Base-by-base conservation (phyloP, 2,329 filamentous ascomycete species). In the Phoma herbarum region DNA sequence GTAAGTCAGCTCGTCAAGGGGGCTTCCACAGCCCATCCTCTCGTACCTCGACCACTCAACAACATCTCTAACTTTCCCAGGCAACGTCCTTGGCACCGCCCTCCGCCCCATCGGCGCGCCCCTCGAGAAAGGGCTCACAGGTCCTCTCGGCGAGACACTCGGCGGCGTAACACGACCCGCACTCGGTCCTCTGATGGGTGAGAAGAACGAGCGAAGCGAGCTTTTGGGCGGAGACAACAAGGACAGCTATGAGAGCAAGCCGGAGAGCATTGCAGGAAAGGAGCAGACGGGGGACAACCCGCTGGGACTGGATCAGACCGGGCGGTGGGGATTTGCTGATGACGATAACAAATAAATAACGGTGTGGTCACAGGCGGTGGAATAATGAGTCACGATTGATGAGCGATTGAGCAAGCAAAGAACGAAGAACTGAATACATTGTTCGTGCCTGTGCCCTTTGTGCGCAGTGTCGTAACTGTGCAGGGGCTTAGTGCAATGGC, bases 201-300 rank as follows among this genome's bases (percentile, higher is more conserved):
- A 67, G 18, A 64, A 78, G 25, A 65, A 75, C 5, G 76, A 79
- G 65, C 65, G 66, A 23, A 68, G 64, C 14, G 76, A 79, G 62
- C 31, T 77, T 20, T 29, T 79, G 18, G 77, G 77, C 41, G 77
- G 77, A 1, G 66, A 77, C 39, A 79, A 79, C 63, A 75, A 74
- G 53, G 77, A 79, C 62, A 73, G 67, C 42, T 78, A 78, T 57
- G 66, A 64, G 53, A 63, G 62, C 26, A 73, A 68, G 55, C 72
- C 72, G 18, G 75, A 78, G 58, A 75, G 66, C 43, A 71, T 79
- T 65, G 77, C 68, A 1, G 76, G 76, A 0, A 77, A 75, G 66
- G 69, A 77, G 59, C 76, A 77, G 72, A 76, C 74, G 44, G 76
- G 74, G 20, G 44, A 74, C 16, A 79, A 79, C 65, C 77, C 77